Conservation (phyloP, 2,329 filamentous ascomycete species). For the Thielaviopsis punctulata region DNA sequence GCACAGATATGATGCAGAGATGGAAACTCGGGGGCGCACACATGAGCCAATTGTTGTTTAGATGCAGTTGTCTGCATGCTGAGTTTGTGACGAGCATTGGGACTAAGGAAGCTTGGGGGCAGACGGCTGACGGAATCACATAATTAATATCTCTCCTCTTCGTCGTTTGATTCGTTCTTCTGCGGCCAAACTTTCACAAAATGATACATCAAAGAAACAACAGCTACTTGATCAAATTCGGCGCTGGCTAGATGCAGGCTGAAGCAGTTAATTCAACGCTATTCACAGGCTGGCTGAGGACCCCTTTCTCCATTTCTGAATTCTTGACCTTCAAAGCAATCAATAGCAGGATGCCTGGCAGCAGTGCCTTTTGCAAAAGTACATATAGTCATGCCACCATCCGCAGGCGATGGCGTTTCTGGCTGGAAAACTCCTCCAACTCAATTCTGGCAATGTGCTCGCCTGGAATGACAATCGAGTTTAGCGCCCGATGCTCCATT, state of each 20-base stretch:
- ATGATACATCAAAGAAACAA: too few relatives aligned
- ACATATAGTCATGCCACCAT: constrained; percentile 6
- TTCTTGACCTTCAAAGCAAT: not conserved
- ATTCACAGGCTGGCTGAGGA: too few relatives aligned
- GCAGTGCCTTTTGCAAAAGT: not conserved
- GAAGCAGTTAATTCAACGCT: too few relatives aligned
- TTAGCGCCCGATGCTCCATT: constrained; percentile 45
- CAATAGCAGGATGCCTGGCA: not conserved
- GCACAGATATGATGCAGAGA: constrained; percentile 32
- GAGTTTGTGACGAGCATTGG: not conserved
- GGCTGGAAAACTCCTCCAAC: constrained; percentile 56
- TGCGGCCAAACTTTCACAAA: too few relatives aligned
- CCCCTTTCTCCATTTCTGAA: not conserved
- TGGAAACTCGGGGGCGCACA: constrained; percentile 37
- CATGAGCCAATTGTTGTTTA: constrained; percentile 28
- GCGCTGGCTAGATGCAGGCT: too few relatives aligned
- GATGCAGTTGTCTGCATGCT: not conserved
- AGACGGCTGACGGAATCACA: too few relatives aligned
- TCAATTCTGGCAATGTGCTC: constrained; percentile 76
- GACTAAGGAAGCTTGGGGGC: too few relatives aligned
- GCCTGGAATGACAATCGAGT: constrained; percentile 77
- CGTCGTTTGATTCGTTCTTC: too few relatives aligned
- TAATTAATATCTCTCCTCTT: too few relatives aligned
- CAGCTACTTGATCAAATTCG: too few relatives aligned
- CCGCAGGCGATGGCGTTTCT: constrained; percentile 20